Evolutionary conservation across 352 stramenopile species (phyloP).

Genomic region (Thraustotheca clavata): DNA sequence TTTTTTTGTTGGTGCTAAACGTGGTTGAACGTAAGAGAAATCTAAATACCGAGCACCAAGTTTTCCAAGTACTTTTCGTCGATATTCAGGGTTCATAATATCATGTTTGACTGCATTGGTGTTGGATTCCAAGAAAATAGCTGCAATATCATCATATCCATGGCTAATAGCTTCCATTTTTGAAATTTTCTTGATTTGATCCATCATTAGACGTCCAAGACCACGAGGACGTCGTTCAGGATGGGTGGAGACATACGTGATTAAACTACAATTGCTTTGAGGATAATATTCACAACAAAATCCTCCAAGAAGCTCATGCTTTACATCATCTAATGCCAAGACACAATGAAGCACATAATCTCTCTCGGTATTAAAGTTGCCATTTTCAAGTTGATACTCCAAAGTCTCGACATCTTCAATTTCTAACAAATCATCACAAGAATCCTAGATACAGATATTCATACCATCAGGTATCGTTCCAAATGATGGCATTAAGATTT

Average conservation of each 20-base stretch:
- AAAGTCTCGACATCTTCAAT: background rate
- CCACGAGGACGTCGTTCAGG: background rate
- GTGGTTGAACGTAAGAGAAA: slow-evolving; percentile 12
- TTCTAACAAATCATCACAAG: background rate
- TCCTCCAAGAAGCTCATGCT: background rate
- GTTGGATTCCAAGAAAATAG: slow-evolving; percentile 18
- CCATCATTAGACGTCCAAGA: background rate
- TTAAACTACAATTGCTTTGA: slow-evolving; percentile 7
- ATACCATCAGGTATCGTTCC: slow-evolving; percentile 12
- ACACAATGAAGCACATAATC: slow-evolving; percentile 6
- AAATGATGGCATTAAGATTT: slow-evolving; percentile 5
- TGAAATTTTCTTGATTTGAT: background rate
- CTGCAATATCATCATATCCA: background rate
- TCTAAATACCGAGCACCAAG: background rate
- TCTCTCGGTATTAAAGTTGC: background rate
- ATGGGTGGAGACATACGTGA: slow-evolving; percentile 18
- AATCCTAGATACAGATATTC: background rate
- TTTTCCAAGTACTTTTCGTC: background rate
- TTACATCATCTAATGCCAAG: background rate
- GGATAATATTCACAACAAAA: slow-evolving; percentile 20
- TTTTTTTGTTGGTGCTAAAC: background rate
- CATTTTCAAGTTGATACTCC: background rate
- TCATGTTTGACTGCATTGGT: slow-evolving; percentile 1
- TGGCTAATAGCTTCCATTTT: background rate
- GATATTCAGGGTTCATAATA: slow-evolving; percentile 4